Evolutionary conservation across 176 grass and related monocot species (phyloP), one percentile per base, ranked within the genome.

Genomic region (Poa pratensis): DNA sequence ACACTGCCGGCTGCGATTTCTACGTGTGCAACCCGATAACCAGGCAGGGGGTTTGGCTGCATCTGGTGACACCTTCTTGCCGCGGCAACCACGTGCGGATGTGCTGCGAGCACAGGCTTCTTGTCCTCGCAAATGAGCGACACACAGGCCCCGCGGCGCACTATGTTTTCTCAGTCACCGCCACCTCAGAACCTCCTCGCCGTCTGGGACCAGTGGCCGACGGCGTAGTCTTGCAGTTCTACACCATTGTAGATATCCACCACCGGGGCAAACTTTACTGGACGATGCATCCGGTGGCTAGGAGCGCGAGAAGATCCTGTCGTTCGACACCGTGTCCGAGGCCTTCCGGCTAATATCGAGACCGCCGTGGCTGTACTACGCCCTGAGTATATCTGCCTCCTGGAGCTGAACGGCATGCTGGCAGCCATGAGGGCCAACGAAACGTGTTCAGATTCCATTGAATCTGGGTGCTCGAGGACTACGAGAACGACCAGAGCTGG

Each of bases 311-410:
- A 67, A 27, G 45, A 66, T 84, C 60, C 3, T 84, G 59, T 43
- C 28, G 14, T 84, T 84, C 28, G 82, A 83, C 82, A 83, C 42
- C 1, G 69, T 63, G 69, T 50, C 26, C 2, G 70, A 83, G 82
- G 60, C 70, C 42, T 83, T 84, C 73, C 46, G 46, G 6, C 46
- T 23, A 10, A 77, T 76, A 18, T 4, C 30, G 3, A 73, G 20
- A 4, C 45, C 72, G 30, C 43, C 58, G 43, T 0, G 11, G 55
- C 45, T 10, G 57, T 5, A 27, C 11, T 4, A 14, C 54, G 8
- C 0, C 11, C 10, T 10, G 5, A 10, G 2, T 3, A 24, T 1
- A 16, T 63, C 58, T 84, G n/a, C 45, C 82, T 84, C 45, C 5
- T 67, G 19, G 72, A 84, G 45, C 6, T 84, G 59, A 46, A 66